Base-by-base conservation (phyloP, 2,329 filamentous ascomycete species). In the Phyllosticta citribraziliensis region DNA sequence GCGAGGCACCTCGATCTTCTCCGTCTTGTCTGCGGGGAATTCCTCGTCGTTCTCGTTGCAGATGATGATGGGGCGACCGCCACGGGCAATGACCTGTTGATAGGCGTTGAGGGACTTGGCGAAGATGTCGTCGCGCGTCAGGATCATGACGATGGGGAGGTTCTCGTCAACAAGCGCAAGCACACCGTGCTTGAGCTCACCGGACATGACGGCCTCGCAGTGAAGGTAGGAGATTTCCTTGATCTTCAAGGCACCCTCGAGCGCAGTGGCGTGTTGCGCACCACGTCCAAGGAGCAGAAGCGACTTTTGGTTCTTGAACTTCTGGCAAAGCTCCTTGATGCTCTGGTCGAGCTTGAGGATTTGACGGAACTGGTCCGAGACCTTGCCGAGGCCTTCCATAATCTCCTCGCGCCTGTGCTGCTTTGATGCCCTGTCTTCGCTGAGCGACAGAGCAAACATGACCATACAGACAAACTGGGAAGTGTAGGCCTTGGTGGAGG, bases 221-320 rank as follows among this genome's bases (percentile, higher is more conserved):
- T 99, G 94, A 63, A 99, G 89, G 78, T 99, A 99, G 19, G 93
- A 97, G 71, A 99, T 99, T 80, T 99, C 94, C 85, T 99, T 99
- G 78, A 99, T 99, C 84, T 99, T 99, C 68, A 99, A 83, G 56
- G 94, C 94, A 78, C 91, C 94, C 82, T 99, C 94, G 22, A 99
- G 86, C 61, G 94, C 94, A 69, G 94, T 99, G 63, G 93, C 92
- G 81, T 92, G 96, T 79, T 99, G 94, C 74, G 91, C 91, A 68
- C 94, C 94, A 81, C 94, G 89, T 64, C 94, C 94, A 64, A 99
- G 84, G 60, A 99, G 85, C 64, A 99, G 82, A 70, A 99, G 79
- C 66, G 89, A 95, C 86, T 97, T 97, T 78, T 99, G 94, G 79
- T 96, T 84, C 83, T 96, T 92, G 85, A 99, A 92, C 74, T 91